These are phyloP conservation scores for Larix kaempferi DNA, from an alignment of 75 land plant genomes.

Conservation along the genomic window DNA sequence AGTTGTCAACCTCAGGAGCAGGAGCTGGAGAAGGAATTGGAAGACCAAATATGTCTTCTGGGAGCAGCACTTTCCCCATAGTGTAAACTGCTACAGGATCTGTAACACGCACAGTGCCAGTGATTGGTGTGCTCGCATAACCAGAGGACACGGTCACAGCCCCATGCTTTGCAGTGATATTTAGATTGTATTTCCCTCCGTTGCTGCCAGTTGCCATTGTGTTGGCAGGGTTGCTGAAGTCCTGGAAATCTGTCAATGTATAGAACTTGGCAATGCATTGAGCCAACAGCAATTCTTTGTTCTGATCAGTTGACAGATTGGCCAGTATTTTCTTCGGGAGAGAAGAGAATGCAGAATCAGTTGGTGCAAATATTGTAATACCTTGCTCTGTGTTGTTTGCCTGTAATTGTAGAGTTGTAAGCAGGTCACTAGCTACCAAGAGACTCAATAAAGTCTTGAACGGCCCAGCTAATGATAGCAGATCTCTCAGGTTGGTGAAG, in stretches of 20 bases:
- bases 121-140: slow-evolving; percentile 41
- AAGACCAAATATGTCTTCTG: slow-evolving; percentile 49
- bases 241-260: slow-evolving; percentile 42
- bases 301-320: slow-evolving; percentile 46
- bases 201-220: background rate
- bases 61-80: slow-evolving; percentile 48
- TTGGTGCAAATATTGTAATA: slow-evolving; percentile 62
- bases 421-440: slow-evolving; percentile 34
- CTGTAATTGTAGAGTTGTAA: slow-evolving; percentile 54
- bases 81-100: slow-evolving; percentile 56
- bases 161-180: slow-evolving; percentile 46
- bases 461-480: slow-evolving; percentile 59
- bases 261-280: slow-evolving; percentile 58
- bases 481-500: slow-evolving; percentile 38
- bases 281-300: slow-evolving; percentile 39
- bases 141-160: slow-evolving; percentile 32
- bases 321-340: slow-evolving; percentile 36
- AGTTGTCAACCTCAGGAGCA: slow-evolving; percentile 37
- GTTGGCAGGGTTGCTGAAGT: slow-evolving; percentile 28
- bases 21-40: slow-evolving; percentile 30
- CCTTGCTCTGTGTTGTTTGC: slow-evolving; percentile 55
- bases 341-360: slow-evolving; percentile 43
- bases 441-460: slow-evolving; percentile 46
- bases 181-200: slow-evolving; percentile 32
- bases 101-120: slow-evolving; percentile 50